Evolutionary conservation across 1,284 basidiomycete species (phyloP).

Genomic region (Leucoagaricus sp.): DNA sequence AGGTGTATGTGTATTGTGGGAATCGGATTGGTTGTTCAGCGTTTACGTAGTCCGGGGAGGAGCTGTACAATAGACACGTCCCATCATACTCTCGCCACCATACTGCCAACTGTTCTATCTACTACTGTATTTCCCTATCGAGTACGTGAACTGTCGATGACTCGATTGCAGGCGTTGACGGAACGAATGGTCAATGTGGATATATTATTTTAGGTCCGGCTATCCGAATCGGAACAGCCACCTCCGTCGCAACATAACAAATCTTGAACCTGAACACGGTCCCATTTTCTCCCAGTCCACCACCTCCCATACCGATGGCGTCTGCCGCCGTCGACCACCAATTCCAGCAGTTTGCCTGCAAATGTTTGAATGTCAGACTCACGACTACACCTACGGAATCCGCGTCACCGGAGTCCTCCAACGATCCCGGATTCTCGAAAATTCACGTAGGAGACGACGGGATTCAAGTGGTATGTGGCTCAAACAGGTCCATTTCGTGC

Average conservation of each 20-base stretch:
- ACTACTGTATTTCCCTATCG: neutral
- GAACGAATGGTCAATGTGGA: slow-evolving; percentile 4
- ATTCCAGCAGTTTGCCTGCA: slow-evolving; percentile 53
- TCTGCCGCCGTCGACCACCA: slow-evolving; percentile 21
- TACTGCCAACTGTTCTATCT: slow-evolving; percentile 5
- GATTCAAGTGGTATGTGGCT: slow-evolving; percentile 56
- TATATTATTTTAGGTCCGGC: slow-evolving; percentile 22
- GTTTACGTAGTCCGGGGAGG: slow-evolving; percentile 13
- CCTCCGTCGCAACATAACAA: slow-evolving; percentile 12
- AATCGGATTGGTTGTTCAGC: slow-evolving; percentile 11
- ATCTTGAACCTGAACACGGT: slow-evolving; percentile 18
- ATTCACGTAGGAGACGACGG: slow-evolving; percentile 70
- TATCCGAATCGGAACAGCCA: slow-evolving; percentile 29
- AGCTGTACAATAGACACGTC: slow-evolving; percentile 15
- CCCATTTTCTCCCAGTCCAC: slow-evolving; percentile 19
- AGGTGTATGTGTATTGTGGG: slow-evolving; percentile 15
- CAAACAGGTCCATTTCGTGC: slow-evolving; percentile 1
- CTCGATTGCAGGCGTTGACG: neutral
- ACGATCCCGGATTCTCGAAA: slow-evolving; percentile 51
- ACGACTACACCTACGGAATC: slow-evolving; percentile 26
- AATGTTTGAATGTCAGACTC: slow-evolving; percentile 72
- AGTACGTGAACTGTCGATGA: slow-evolving; percentile 3
- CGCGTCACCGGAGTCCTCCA: slow-evolving; percentile 31
- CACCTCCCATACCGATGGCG: slow-evolving; percentile 18
- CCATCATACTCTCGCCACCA: slow-evolving; percentile 10